A percentile compares a stretch with the other conserved stretches of the same genome.
Conservation (phyloP, 2,329 filamentous ascomycete genomes). For the Colletotrichum tropicale region DNA sequence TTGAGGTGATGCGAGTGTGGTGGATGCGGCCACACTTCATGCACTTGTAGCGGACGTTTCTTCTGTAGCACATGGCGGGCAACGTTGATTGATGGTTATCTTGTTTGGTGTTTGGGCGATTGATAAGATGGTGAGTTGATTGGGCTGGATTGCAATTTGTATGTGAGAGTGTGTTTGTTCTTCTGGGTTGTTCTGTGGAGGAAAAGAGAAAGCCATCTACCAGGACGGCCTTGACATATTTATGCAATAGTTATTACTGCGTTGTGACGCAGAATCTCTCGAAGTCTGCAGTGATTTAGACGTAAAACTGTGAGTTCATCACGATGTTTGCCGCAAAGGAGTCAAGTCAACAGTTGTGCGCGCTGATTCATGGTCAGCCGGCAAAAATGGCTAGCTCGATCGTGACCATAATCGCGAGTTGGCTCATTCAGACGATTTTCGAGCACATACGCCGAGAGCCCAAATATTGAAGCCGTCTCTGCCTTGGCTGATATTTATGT, state of each 20-base stretch:
- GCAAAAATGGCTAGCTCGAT: neutral
- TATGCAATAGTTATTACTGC: neutral
- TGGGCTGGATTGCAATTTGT: neutral
- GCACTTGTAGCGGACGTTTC: neutral
- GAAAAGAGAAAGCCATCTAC: neutral
- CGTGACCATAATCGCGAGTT: neutral
- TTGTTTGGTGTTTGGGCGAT: neutral
- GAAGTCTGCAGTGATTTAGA: neutral
- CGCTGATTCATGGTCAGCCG: neutral
- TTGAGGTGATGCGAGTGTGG: neutral
- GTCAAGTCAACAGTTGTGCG: neutral
- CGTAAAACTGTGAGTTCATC: neutral
- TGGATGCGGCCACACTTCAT: neutral
- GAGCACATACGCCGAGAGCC: accelerated
- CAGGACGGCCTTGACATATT: neutral
- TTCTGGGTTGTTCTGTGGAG: neutral
- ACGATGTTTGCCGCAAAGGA: neutral
- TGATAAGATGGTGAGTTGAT: neutral
- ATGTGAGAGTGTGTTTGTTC: neutral
- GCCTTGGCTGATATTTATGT: neutral
- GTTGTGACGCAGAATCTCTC: neutral
- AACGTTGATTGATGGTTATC: neutral
- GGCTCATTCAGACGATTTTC: neutral
- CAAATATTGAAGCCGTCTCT: accelerated
- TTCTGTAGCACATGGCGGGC: neutral